phyloP scores from a whole-genome alignment of 2,329 filamentous ascomycete species.

The Exutisphaerella laricina region DNA sequence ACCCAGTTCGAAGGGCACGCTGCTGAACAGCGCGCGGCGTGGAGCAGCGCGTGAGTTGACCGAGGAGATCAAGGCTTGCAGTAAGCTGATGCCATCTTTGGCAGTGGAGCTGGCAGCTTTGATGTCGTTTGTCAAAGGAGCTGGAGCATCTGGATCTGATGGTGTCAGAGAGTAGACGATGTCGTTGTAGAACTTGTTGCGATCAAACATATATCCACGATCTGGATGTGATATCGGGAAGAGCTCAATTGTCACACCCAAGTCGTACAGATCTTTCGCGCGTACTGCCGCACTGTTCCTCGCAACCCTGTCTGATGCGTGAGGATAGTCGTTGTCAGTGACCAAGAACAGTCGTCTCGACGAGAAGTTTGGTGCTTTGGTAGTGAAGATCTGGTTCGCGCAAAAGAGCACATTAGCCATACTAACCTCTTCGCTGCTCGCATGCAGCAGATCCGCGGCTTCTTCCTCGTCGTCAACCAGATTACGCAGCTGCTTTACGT shows the following conservation, averaged over 20 bases:
- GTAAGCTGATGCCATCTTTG: constrained; percentile 68
- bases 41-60: constrained; percentile 87
- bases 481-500: constrained; percentile 72
- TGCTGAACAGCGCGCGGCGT: constrained; percentile 79
- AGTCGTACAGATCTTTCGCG: constrained; percentile 90
- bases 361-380: constrained; percentile 87
- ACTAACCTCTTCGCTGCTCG: constrained; percentile 62
- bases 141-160: constrained; percentile 61
- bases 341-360: constrained; percentile 92
- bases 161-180: constrained; percentile 78
- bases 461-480: constrained; percentile 76
- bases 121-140: constrained; percentile 48
- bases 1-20: constrained; percentile 79
- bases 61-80: constrained; percentile 75
- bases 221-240: constrained; percentile 77
- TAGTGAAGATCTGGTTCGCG: constrained; percentile 94
- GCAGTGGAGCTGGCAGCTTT: constrained; percentile 56
- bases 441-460: constrained; percentile 60
- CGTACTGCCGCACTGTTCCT: constrained; percentile 74
- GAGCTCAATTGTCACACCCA: constrained; percentile 85
- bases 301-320: constrained; percentile 63
- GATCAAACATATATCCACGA: constrained; percentile 61
- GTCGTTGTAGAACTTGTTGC: constrained; percentile 87
- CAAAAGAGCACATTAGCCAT: constrained; percentile 93
- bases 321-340: constrained; percentile 87